A percentile compares a stretch with the other conserved stretches of the same genome.
phyloP scores from a whole-genome alignment of 2,329 filamentous ascomycete species.

The Penicillium occitanis region DNA sequence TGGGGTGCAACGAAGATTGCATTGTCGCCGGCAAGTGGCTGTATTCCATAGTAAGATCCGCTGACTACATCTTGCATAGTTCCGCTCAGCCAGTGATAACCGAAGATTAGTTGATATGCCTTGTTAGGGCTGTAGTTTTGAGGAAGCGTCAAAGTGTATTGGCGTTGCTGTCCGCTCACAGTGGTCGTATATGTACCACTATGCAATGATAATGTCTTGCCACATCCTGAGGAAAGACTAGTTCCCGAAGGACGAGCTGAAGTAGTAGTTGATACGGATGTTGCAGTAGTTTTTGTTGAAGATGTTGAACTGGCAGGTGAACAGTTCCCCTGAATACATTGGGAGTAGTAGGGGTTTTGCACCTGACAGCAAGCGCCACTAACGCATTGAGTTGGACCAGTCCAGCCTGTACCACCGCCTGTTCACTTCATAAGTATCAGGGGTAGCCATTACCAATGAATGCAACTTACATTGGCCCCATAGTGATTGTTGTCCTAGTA shows the following conservation, averaged over 20 bases:
- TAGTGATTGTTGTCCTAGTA: background rate
- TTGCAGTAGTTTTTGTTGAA: background rate
- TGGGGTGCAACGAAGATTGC: slow-evolving; percentile 14
- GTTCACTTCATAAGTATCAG: background rate
- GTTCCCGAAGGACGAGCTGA: background rate
- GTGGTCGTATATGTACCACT: slow-evolving; percentile 12
- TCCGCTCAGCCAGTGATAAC: slow-evolving; percentile 11
- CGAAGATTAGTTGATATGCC: slow-evolving; percentile 14
- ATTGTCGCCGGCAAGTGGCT: slow-evolving; percentile 8
- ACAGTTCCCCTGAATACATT: background rate
- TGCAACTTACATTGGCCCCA: background rate
- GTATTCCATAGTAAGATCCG: slow-evolving; percentile 13
- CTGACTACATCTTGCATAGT: slow-evolving; percentile 9
- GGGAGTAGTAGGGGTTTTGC: background rate
- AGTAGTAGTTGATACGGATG: background rate
- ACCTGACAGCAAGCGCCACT: background rate
- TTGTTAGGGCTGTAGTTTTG: slow-evolving; percentile 1
- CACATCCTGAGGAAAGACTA: slow-evolving; percentile 7
- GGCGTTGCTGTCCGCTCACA: slow-evolving; percentile 8
- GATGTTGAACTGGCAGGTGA: background rate
- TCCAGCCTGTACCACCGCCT: background rate
- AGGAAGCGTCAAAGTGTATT: slow-evolving; percentile 12
- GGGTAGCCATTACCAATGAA: background rate
- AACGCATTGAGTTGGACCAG: background rate
- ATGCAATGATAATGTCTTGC: background rate